phyloP scores from a whole-genome alignment of 2,329 filamentous ascomycete species.

The Botrytis fragariae region DNA sequence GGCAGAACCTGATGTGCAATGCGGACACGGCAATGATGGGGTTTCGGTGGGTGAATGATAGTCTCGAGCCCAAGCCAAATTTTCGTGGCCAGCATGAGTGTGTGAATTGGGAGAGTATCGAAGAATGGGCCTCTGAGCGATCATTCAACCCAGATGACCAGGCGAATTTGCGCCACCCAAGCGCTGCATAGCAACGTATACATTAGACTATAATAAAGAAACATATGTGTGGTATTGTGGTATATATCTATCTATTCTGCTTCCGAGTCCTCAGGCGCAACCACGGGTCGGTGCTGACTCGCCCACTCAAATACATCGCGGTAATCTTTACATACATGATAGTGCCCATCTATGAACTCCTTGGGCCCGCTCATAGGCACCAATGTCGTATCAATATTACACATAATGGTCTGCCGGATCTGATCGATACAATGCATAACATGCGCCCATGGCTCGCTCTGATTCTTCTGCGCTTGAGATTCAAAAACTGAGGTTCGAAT shows the following conservation, averaged over 20 bases:
- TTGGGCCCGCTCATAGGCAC: neutral
- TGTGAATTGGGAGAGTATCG: constrained; percentile 49
- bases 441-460: constrained; percentile 1
- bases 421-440: constrained; percentile 7
- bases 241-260: neutral
- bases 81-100: constrained; percentile 52
- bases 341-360: neutral
- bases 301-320: neutral
- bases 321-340: constrained; percentile 7
- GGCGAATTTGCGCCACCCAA: neutral
- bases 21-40: constrained; percentile 52
- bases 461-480: neutral
- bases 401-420: constrained; percentile 4
- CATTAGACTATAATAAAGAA: neutral
- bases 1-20: constrained; percentile 53
- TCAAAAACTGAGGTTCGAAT: constrained; percentile 1
- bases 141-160: neutral
- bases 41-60: constrained; percentile 44
- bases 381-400: constrained; percentile 4
- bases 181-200: constrained; percentile 4
- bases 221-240: neutral
- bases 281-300: neutral
- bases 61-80: constrained; percentile 49
- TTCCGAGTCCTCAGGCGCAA: neutral
- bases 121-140: constrained; percentile 44